Conservation (phyloP, 306 rosid genomes). For the Pterocarpus macrocarpus region DNA sequence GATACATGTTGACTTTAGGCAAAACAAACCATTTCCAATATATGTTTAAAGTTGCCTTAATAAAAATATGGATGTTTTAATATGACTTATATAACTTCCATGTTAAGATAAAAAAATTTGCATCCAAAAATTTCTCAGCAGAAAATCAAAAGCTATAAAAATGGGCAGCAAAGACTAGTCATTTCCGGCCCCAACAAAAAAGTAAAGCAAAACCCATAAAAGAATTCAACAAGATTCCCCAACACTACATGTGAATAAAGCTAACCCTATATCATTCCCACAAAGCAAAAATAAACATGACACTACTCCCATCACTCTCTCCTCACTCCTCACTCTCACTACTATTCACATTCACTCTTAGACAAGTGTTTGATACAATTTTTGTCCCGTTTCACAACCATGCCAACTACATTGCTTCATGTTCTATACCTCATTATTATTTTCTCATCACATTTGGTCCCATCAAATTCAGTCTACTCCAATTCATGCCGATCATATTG, state of each 20-base stretch:
- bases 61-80: too few species aligned
- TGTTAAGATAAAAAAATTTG: too few species aligned
- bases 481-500: conserved; percentile 82
- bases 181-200: conserved; percentile 3
- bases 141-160: conserved; percentile 5
- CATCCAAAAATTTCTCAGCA: neutral
- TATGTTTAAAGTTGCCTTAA: too few species aligned
- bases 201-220: conserved; percentile 28
- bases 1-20: too few species aligned
- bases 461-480: conserved; percentile 8
- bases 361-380: too few species aligned
- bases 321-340: too few species aligned
- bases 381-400: too few species aligned
- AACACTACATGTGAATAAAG: conserved; percentile 58
- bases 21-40: too few species aligned
- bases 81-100: neutral
- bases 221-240: conserved; percentile 54
- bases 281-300: conserved; percentile 40
- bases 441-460: neutral
- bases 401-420: too few species aligned
- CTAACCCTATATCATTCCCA: neutral
- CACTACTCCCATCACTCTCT: neutral
- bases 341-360: too few species aligned
- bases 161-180: neutral
- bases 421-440: too few species aligned